Evolutionary conservation across 768 basidiomycete species (phyloP).

Genomic region (Pisolithus microcarpus): DNA sequence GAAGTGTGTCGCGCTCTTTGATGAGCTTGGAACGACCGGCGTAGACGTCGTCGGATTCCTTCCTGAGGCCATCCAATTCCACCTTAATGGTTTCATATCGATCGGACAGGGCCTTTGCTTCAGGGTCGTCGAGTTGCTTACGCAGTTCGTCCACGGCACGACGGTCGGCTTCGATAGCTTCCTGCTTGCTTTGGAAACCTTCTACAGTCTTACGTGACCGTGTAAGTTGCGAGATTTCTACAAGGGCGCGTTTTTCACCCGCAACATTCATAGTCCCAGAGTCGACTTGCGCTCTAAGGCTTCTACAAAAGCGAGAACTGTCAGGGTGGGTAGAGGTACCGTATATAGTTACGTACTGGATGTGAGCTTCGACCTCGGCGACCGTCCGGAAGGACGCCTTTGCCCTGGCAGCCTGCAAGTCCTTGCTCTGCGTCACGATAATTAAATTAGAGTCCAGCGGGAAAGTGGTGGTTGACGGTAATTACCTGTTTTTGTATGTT

Average conservation of each 20-base stretch:
- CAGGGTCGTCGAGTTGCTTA: slow-evolving; percentile 86
- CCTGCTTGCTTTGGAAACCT: slow-evolving; percentile 70
- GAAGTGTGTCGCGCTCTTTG: slow-evolving; percentile 75
- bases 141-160: slow-evolving; percentile 68
- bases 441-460: slow-evolving; percentile 1
- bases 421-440: slow-evolving; percentile 58
- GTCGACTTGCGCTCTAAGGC: slow-evolving; percentile 86
- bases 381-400: slow-evolving; percentile 78
- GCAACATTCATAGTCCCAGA: slow-evolving; percentile 87
- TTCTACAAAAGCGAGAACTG: slow-evolving; percentile 34
- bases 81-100: slow-evolving; percentile 75
- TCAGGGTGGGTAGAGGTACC: slow-evolving; percentile 1
- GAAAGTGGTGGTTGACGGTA: neutral
- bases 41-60: slow-evolving; percentile 78
- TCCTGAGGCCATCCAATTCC: slow-evolving; percentile 82
- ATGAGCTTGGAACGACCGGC: slow-evolving; percentile 76
- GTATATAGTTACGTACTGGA: slow-evolving; percentile 51
- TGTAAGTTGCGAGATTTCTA: slow-evolving; percentile 72
- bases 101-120: slow-evolving; percentile 71
- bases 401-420: slow-evolving; percentile 70
- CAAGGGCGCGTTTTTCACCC: slow-evolving; percentile 93
- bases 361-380: slow-evolving; percentile 79
- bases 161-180: slow-evolving; percentile 75
- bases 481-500: slow-evolving; percentile 72
- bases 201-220: slow-evolving; percentile 74